Evolutionary conservation across 139 green algal species (phyloP), one percentile per base, ranked within the genome.

Genomic region (Penium margaritaceum): DNA sequence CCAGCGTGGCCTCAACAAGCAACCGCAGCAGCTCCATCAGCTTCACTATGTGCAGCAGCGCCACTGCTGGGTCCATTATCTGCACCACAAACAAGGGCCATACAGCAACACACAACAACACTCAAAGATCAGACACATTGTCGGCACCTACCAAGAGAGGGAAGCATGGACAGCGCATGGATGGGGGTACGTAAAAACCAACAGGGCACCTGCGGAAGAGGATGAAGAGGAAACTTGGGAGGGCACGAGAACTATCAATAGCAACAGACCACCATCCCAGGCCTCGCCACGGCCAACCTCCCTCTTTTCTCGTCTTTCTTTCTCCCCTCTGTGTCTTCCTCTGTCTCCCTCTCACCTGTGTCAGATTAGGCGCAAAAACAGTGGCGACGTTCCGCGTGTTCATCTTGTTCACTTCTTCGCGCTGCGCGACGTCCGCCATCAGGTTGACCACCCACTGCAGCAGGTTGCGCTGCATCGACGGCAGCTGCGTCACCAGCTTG

Each of bases 281-380:
- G n/a, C n/a, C n/a, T n/a, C n/a, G n/a, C n/a, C n/a, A n/a, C n/a
- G n/a, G n/a, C n/a, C n/a, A n/a, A n/a, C n/a, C n/a, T n/a, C n/a
- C n/a, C n/a, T n/a, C n/a, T n/a, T n/a, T n/a, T n/a, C n/a, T n/a
- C n/a, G n/a, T n/a, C n/a, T n/a, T n/a, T n/a, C n/a, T n/a, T n/a
- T n/a, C n/a, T n/a, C n/a, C n/a, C n/a, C n/a, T n/a, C n/a, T n/a
- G n/a, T n/a, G n/a, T n/a, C n/a, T n/a, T n/a, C n/a, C n/a, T n/a
- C n/a, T n/a, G n/a, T n/a, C n/a, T n/a, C n/a, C n/a, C 41, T 21
- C 41, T 7, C 41, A 51, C 68, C 51, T 69, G 68, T 27, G 60
- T 63, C 70, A 77, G 63, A 21, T 77, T 77, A 33, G 70, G 70
- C 3, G 70, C 70, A 34, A 77, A 77, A 0, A 77, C 70, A 1